phyloP scores from a whole-genome alignment of 495 filamentous ascomycete species.

The Neurospora sp. region DNA sequence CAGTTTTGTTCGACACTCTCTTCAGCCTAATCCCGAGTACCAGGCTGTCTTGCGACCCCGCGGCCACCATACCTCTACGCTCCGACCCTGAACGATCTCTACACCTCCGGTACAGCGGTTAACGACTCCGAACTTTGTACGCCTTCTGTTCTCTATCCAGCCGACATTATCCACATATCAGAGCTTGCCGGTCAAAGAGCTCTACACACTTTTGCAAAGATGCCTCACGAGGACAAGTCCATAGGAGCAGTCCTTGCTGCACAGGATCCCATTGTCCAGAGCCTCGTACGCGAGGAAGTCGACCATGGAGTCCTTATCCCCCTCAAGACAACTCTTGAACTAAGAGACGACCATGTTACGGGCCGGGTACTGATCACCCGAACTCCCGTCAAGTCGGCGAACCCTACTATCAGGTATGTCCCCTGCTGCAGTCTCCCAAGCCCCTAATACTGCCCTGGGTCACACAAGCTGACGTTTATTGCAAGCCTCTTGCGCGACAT shows the following conservation, averaged over 20 bases:
- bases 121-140: neutral
- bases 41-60: neutral
- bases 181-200: neutral
- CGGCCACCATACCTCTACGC: neutral
- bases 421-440: neutral
- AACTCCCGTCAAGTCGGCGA: conserved; percentile 42
- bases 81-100: neutral
- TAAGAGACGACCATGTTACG: conserved; percentile 35
- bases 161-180: neutral
- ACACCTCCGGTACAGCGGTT: neutral
- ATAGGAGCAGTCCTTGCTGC: conserved; percentile 14
- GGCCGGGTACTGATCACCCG: conserved; percentile 43
- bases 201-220: conserved; percentile 7
- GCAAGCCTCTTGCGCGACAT: conserved; percentile 34
- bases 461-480: conserved; percentile 1
- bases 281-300: conserved; percentile 20
- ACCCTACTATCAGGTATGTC: conserved; percentile 38
- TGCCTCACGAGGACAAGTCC: conserved; percentile 16
- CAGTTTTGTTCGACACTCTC: neutral
- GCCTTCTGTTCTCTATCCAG: neutral
- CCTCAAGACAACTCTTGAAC: conserved; percentile 46
- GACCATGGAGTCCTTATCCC: conserved; percentile 37
- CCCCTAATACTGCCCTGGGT: neutral
- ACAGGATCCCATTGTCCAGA: conserved; percentile 19
- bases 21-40: neutral